Conservation (phyloP, 139 green algal species). For the Penium margaritaceum region DNA sequence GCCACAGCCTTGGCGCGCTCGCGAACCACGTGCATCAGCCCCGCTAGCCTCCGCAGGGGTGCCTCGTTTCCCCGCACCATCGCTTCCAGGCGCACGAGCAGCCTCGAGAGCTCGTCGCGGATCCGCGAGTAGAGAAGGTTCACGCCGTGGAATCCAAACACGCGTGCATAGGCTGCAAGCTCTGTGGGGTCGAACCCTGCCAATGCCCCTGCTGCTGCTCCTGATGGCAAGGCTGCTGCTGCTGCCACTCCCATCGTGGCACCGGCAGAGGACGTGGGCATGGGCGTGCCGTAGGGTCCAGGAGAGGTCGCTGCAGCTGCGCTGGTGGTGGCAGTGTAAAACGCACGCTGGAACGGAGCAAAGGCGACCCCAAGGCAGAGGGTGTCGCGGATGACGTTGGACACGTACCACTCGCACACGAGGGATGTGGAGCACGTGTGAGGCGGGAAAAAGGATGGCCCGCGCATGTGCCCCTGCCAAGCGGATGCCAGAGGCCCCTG, state of each 20-base stretch:
- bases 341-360: constrained; percentile 10
- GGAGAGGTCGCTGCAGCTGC: not conserved
- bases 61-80: constrained; percentile 32
- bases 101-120: not conserved
- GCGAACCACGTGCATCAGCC: constrained; percentile 14
- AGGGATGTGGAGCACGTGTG: too few relatives aligned
- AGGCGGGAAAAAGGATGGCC: too few relatives aligned
- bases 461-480: too few relatives aligned
- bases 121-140: not conserved
- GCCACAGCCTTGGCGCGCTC: not conserved
- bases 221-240: not conserved
- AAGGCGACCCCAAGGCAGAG: constrained; percentile 3
- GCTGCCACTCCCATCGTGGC: too few relatives aligned
- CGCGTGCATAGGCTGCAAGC: constrained; percentile 17
- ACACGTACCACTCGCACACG: not conserved
- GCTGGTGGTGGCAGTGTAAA: not conserved
- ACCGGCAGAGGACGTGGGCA: too few relatives aligned
- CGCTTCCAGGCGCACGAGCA: constrained; percentile 19
- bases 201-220: not conserved
- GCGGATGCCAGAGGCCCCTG: too few relatives aligned
- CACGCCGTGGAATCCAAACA: constrained; percentile 35
- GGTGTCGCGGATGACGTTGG: not conserved
- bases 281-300: not conserved
- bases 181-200: constrained; percentile 4
- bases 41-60: not conserved